Evolutionary conservation across 768 basidiomycete genomes (phyloP), one percentile per base, ranked within the genome.

Genomic region (Macrocybe gigantea): DNA sequence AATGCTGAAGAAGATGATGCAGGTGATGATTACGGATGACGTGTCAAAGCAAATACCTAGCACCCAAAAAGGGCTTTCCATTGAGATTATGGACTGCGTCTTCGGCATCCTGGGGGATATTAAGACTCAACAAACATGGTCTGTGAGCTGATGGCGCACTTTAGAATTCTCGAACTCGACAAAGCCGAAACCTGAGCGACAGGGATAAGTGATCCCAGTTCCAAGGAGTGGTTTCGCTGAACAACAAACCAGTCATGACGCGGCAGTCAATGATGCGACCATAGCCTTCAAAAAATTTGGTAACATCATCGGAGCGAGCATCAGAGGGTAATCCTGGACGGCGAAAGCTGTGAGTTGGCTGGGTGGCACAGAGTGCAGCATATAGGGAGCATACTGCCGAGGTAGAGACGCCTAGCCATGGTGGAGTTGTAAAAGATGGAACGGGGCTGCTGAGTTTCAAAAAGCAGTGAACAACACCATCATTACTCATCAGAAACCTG

Each of bases 111-210:
- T 94, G 53, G 22, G 38, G 50, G 50, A 38, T 30, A 5, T 58
- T 51, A 53, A 59, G 45, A 42, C 22, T 40, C 29, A 41, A 43
- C 29, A 6, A 50, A 4, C 6, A 44, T 38, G 39, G 11, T 15
- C 38, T 7, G 42, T 7, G 29, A 33, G 41, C 31, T 43, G 41
- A 44, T 5, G 5, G 51, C 66, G 45, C 62, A 81, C 93, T 70
- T 87, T 83, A 13, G 85, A 65, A 58, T 74, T 88, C 64, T 95
- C 95, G 60, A 96, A 98, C 66, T 98, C 95, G 56, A 97, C 83
- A 64, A 99, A 99, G 48, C 93, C 96, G 59, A 96, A 99, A 8
- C 91, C 91, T 91, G 51, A 37, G 33, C 49, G 49, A 44, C 52
- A 49, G 48, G 49, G 42, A 54, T 54, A 67, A 49, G 63, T 54